Evolutionary conservation across 1,284 basidiomycete genomes (phyloP).

Genomic region (Sanguinoderma infundibulare): DNA sequence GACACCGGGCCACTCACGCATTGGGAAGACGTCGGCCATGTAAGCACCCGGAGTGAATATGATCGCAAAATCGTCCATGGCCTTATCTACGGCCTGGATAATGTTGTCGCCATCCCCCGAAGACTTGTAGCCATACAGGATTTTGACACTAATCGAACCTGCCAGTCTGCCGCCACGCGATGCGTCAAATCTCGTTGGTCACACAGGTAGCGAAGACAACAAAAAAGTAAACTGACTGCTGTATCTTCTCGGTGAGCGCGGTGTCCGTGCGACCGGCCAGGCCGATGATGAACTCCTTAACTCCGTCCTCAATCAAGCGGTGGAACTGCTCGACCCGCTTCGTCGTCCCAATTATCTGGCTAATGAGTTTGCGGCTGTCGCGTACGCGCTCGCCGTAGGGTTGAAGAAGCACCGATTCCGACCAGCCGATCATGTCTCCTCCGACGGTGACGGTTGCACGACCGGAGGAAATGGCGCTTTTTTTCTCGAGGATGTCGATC

Average conservation of each 20-base stretch:
- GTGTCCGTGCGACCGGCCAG: slow-evolving; percentile 26
- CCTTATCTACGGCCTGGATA: slow-evolving; percentile 36
- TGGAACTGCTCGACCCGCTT: slow-evolving; percentile 31
- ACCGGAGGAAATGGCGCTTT: slow-evolving; percentile 68
- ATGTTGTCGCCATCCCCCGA: slow-evolving; percentile 35
- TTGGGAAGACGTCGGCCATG: slow-evolving; percentile 37
- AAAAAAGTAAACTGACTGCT: slow-evolving; percentile 16
- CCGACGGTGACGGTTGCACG: slow-evolving; percentile 50
- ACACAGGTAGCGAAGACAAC: background rate
- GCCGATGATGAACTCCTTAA: slow-evolving; percentile 26
- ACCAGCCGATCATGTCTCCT: slow-evolving; percentile 68
- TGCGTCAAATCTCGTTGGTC: background rate
- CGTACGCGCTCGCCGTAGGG: slow-evolving; percentile 67
- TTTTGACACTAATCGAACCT: slow-evolving; percentile 37
- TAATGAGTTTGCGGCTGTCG: slow-evolving; percentile 52
- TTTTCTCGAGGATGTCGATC: slow-evolving; percentile 67
- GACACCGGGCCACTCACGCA: slow-evolving; percentile 24
- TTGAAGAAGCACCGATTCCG: slow-evolving; percentile 61
- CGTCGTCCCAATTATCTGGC: slow-evolving; percentile 33
- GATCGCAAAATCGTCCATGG: slow-evolving; percentile 34
- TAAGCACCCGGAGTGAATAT: slow-evolving; percentile 34
- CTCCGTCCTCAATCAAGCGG: slow-evolving; percentile 31
- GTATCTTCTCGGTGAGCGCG: slow-evolving; percentile 27
- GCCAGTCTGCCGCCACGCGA: slow-evolving; percentile 21
- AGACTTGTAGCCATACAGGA: slow-evolving; percentile 42